Conservation (phyloP, 1,139 yeast genomes). For the Neolecta irregularis region DNA sequence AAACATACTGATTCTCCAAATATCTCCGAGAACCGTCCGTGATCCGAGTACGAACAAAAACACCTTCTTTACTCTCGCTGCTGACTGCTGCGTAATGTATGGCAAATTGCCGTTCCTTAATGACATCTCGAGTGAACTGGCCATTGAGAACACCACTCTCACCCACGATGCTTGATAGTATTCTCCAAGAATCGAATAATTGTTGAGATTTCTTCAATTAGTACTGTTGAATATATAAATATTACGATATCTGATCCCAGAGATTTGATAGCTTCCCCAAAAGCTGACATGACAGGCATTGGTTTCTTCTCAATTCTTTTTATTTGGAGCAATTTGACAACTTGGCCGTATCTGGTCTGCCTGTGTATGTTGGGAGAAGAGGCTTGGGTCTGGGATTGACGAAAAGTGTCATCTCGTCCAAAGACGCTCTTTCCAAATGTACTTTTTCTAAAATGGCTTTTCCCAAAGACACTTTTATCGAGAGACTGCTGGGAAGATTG, state of each 20-base stretch:
- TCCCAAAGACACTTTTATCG: not conserved
- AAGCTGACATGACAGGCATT: constrained; percentile 1
- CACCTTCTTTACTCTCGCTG: constrained; percentile 30
- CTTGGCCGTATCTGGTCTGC: not conserved
- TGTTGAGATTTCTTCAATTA: constrained; percentile 22
- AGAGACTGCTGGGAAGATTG: not conserved
- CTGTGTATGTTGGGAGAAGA: not conserved
- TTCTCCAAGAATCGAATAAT: constrained; percentile 26
- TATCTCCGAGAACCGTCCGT: constrained; percentile 38
- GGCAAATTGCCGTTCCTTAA: constrained; percentile 36
- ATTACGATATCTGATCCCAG: not conserved
- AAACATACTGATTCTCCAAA: constrained; percentile 44
- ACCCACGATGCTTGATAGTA: constrained; percentile 21
- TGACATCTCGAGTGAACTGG: constrained; percentile 15
- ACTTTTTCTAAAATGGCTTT: not conserved
- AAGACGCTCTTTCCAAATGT: not conserved
- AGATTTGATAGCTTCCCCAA: not conserved
- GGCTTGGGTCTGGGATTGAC: not conserved
- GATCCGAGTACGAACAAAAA: constrained; percentile 20
- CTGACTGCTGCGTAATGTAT: constrained; percentile 21
- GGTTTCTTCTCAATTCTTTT: constrained; percentile 1
- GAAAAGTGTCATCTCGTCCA: not conserved
- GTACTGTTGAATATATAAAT: not conserved
- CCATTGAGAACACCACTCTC: constrained; percentile 18
- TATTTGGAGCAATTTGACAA: too few relatives aligned